phyloP scores from a whole-genome alignment of 805 yeast species.

The Martiniozyma abietophila region DNA sequence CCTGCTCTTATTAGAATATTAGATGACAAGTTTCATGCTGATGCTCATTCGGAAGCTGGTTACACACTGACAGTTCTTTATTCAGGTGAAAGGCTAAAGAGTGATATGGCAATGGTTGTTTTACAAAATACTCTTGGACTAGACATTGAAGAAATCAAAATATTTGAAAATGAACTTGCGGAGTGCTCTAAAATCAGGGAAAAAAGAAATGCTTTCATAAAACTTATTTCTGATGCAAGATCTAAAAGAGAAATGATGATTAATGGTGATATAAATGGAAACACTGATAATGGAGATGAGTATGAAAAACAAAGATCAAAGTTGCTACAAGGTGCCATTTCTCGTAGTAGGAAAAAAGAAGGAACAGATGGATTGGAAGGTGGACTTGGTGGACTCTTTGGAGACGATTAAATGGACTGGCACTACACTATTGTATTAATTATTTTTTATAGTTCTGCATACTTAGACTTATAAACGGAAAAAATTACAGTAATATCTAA shows the following conservation, averaged over 20 bases:
- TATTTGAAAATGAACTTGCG: constrained; percentile 55
- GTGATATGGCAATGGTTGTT: constrained; percentile 57
- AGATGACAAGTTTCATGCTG: constrained; percentile 67
- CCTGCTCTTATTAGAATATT: constrained; percentile 62
- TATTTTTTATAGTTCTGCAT: too few species aligned
- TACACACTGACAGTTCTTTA: constrained; percentile 75
- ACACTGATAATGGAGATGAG: constrained; percentile 24
- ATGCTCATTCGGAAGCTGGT: constrained; percentile 89
- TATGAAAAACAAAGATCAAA: constrained; percentile 11
- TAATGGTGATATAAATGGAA: too few species aligned
- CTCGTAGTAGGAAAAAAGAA: constrained; percentile 9
- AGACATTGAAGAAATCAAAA: constrained; percentile 45
- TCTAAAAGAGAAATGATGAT: too few species aligned
- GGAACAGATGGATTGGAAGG: constrained; percentile 11
- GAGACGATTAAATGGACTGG: constrained; percentile 6
- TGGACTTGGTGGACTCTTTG: constrained; percentile 12
- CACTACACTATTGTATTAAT: too few species aligned
- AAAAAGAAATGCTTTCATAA: constrained; percentile 71
- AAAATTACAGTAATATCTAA: too few species aligned
- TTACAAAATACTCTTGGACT: constrained; percentile 45
- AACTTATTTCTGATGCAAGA: constrained; percentile 53
- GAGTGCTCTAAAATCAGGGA: constrained; percentile 64
- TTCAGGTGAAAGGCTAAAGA: constrained; percentile 59
- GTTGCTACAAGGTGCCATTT: constrained; percentile 10
- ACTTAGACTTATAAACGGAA: too few species aligned